Conservation (phyloP, 2,329 filamentous ascomycete genomes). For the Sclerotinia sclerotiorum region DNA sequence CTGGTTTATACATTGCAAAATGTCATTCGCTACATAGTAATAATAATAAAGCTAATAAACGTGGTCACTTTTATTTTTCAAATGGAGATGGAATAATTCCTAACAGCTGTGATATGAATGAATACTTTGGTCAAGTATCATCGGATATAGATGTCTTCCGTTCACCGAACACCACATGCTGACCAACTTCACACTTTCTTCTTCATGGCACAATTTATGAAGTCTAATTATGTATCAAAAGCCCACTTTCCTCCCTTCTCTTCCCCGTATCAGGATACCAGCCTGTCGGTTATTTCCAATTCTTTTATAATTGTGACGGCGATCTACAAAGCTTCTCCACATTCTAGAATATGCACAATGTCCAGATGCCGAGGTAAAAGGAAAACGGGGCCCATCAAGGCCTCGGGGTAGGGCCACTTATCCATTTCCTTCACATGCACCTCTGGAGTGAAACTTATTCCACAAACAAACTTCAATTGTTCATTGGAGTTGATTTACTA, state of each 20-base stretch:
- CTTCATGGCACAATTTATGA: not conserved
- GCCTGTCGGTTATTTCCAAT: constrained; percentile 5
- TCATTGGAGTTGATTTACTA: not conserved
- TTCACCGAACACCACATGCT: not conserved
- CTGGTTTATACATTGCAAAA: not conserved
- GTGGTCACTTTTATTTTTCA: not conserved
- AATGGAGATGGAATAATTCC: not conserved
- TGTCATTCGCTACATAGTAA: not conserved
- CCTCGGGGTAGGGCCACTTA: constrained; percentile 3
- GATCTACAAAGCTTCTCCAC: constrained; percentile 15
- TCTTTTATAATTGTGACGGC: not conserved
- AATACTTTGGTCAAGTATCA: not conserved
- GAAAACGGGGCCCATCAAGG: constrained; percentile 19
- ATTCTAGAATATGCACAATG: not conserved
- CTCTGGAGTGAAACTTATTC: constrained; percentile 3
- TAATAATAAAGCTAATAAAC: not conserved
- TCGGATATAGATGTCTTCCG: not conserved
- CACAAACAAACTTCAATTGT: not conserved
- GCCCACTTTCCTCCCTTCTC: not conserved
- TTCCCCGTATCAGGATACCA: not conserved
- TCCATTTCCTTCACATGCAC: constrained; percentile 15
- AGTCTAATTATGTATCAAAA: not conserved
- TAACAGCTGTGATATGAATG: not conserved
- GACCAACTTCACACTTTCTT: not conserved
- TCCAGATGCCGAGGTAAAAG: constrained; percentile 22